Evolutionary conservation across 1,284 basidiomycete species (phyloP).

Genomic region (Kwoniella shivajii): DNA sequence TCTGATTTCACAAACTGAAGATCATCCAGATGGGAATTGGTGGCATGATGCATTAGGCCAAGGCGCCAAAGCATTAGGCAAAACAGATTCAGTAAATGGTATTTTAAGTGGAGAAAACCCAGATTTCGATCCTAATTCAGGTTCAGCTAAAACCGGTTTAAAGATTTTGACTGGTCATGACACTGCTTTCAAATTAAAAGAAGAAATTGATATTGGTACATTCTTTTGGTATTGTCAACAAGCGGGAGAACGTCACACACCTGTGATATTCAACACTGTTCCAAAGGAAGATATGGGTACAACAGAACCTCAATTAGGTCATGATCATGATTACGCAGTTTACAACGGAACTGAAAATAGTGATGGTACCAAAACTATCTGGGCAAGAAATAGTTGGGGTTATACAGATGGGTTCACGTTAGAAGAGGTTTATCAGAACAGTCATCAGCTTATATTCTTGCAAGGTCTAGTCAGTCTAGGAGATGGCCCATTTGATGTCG

Average conservation of each 20-base stretch:
- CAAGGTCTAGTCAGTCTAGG: conserved; percentile 15
- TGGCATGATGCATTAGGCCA: conserved; percentile 38
- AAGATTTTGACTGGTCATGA: conserved; percentile 30
- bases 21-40: conserved; percentile 31
- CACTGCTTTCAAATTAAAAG: not conserved
- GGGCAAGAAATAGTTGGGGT: conserved; percentile 38
- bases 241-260: conserved; percentile 18
- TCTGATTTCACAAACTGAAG: conserved; percentile 30
- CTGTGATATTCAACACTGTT: conserved; percentile 32
- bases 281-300: conserved; percentile 5
- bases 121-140: conserved; percentile 16
- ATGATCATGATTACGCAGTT: conserved; percentile 37
- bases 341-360: conserved; percentile 15
- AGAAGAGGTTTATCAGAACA: conserved; percentile 23
- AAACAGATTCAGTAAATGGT: conserved; percentile 15
- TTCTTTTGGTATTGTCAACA: conserved; percentile 20
- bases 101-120: conserved; percentile 17
- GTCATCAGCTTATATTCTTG: conserved; percentile 25
- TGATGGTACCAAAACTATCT: conserved; percentile 23
- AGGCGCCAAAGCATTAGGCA: conserved; percentile 22
- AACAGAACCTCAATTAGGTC: conserved; percentile 21
- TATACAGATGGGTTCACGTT: conserved; percentile 23
- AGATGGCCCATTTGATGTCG: not conserved
- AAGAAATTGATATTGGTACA: conserved; percentile 14
- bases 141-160: conserved; percentile 21